phyloP scores from a whole-genome alignment of 78 protist species.

The Dictyostelium citrinum region DNA sequence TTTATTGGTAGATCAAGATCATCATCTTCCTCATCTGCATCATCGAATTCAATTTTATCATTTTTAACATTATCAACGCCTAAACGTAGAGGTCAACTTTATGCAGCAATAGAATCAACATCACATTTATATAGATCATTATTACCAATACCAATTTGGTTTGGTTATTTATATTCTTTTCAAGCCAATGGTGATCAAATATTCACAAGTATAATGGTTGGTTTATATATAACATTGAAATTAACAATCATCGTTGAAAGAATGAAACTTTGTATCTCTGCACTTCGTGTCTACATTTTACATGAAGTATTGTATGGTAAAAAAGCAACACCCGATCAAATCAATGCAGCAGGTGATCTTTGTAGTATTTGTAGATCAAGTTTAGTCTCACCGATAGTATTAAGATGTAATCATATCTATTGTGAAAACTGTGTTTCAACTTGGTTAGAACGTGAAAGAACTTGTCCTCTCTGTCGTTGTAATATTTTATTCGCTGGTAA shows the following conservation, averaged over 20 bases:
- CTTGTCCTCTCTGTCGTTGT: constrained; percentile 80
- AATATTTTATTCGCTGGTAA: constrained; percentile 36
- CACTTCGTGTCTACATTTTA: constrained; percentile 18
- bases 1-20: neutral
- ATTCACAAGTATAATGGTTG: constrained; percentile 50
- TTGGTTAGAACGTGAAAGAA: constrained; percentile 73
- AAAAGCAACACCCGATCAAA: constrained; percentile 60
- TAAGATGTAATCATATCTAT: constrained; percentile 68
- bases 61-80: constrained; percentile 30
- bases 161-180: constrained; percentile 13
- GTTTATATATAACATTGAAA: constrained; percentile 72
- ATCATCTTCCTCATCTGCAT: neutral
- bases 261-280: neutral
- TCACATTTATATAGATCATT: constrained; percentile 35
- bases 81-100: constrained; percentile 50
- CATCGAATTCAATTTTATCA: neutral
- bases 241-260: constrained; percentile 27
- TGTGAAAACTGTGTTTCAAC: constrained; percentile 75
- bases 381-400: constrained; percentile 52
- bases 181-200: constrained; percentile 28
- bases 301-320: constrained; percentile 55
- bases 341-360: constrained; percentile 28
- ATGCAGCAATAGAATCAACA: constrained; percentile 40
- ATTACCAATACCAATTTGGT: constrained; percentile 76
- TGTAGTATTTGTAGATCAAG: constrained; percentile 77